phyloP scores from a whole-genome alignment of 1,139 yeast species.

The Geotrichum bryndzae region DNA sequence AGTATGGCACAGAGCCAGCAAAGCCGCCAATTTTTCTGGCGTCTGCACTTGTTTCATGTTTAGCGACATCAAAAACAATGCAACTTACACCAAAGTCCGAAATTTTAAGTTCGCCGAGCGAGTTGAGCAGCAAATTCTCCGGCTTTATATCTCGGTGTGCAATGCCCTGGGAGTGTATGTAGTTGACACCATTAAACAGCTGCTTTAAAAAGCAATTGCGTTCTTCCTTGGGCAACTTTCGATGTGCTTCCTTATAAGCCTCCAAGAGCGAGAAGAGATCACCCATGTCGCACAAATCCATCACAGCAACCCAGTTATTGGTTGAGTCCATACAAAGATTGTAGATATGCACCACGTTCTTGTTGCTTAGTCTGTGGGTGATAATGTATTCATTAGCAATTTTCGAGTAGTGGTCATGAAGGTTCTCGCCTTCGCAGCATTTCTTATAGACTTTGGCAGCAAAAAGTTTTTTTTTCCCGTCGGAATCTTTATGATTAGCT shows the following conservation, averaged over 20 bases:
- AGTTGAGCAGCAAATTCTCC: slow-evolving; percentile 59
- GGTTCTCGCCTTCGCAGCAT: slow-evolving; percentile 41
- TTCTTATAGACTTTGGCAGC: slow-evolving; percentile 71
- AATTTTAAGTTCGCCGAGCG: slow-evolving; percentile 62
- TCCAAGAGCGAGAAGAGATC: slow-evolving; percentile 57
- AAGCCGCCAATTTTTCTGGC: slow-evolving; percentile 17
- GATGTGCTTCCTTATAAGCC: slow-evolving; percentile 31
- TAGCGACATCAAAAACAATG: slow-evolving; percentile 15
- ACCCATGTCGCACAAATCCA: slow-evolving; percentile 73
- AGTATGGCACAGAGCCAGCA: slow-evolving; percentile 75
- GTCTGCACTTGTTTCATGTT: slow-evolving; percentile 12
- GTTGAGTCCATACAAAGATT: slow-evolving; percentile 43
- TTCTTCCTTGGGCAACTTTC: slow-evolving; percentile 37
- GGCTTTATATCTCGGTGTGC: slow-evolving; percentile 73
- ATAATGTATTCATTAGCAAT: slow-evolving; percentile 74
- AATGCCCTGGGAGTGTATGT: slow-evolving; percentile 63
- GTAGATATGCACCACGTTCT: slow-evolving; percentile 61
- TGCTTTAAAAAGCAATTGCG: slow-evolving; percentile 62
- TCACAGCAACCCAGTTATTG: slow-evolving; percentile 54
- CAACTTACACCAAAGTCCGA: slow-evolving; percentile 49
- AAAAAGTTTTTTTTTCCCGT: slow-evolving; percentile 34
- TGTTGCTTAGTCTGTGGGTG: slow-evolving; percentile 61
- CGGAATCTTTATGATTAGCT: slow-evolving; percentile 8
- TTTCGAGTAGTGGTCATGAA: slow-evolving; percentile 57
- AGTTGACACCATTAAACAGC: slow-evolving; percentile 65